Evolutionary conservation across 176 grass and related monocot species (phyloP), one percentile per base, ranked within the genome.

Genomic region (Areca catechu): DNA sequence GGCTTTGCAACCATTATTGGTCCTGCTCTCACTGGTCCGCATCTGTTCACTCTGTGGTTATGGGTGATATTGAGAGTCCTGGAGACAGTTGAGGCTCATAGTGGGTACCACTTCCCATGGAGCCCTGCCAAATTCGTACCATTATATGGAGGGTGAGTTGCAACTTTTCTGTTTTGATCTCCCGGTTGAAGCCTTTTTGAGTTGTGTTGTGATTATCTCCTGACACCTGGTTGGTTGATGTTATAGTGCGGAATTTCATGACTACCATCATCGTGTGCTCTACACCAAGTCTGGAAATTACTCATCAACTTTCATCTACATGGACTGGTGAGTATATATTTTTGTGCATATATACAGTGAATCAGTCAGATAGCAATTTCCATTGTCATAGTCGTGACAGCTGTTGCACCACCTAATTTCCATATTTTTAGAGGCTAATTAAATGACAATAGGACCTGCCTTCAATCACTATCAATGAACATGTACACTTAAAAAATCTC

Each of bases 281-380:
- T 93, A 93, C 62, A 93, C 89, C n/a, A 93, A 93, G 43, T 93
- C 83, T 9, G 83, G 83, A 16, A 86, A 87, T 63, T 95, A 95
- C 43, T 78, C 89, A 49, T 95, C 89, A n/a, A 88, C 89, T 68
- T 95, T 95, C 79, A 73, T 86, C 64, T 95, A 95, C 67, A 95
- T 95, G 89, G 89, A 95, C 75, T 88, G 89, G 89, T 95, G 58
- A 70, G 73, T 43, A 62, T 43, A 43, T 43, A 43, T 43, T 3
- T 12, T 43, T 43, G 10, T 14, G 34, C 34, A 43, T 43, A 1
- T 2, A 12, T 43, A 14, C 10, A 14, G 3, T 43, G 10, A 43
- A 43, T 43, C 9, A 12, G 34, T 43, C 6, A 43, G 34, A 43
- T 3, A 43, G 34, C 34, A 43, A 43, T 43, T 29, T 43, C 9